phyloP scores from a whole-genome alignment of 2,329 filamentous ascomycete genomes.

The Colletotrichum endophyticum region DNA sequence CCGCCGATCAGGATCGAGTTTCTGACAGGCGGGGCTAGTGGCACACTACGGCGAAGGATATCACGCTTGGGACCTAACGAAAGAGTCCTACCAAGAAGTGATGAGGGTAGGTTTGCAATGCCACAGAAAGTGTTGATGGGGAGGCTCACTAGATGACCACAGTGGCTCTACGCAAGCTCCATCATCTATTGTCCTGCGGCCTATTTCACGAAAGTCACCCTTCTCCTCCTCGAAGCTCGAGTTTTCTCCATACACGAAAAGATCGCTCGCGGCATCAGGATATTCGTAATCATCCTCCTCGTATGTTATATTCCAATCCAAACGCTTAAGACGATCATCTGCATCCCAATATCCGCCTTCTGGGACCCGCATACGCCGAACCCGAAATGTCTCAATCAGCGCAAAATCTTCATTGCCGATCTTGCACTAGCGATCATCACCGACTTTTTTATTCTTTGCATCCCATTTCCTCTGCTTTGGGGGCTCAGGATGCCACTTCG shows the following conservation, averaged over 20 bases:
- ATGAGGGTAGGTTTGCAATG: slow-evolving; percentile 12
- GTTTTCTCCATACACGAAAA: slow-evolving; percentile 30
- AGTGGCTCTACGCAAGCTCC: slow-evolving; percentile 32
- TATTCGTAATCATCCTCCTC: slow-evolving; percentile 30
- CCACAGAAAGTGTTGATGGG: background rate
- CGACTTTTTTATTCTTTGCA: slow-evolving; percentile 35
- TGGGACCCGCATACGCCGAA: slow-evolving; percentile 26
- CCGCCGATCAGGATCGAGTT: background rate
- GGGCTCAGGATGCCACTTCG: slow-evolving; percentile 27
- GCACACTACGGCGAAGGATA: slow-evolving; percentile 25
- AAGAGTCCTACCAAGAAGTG: slow-evolving; percentile 18
- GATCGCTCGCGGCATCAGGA: slow-evolving; percentile 29
- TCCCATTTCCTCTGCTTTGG: slow-evolving; percentile 37
- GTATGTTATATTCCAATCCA: slow-evolving; percentile 31
- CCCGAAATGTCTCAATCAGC: slow-evolving; percentile 32
- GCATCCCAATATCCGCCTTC: slow-evolving; percentile 26
- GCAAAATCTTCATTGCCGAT: slow-evolving; percentile 36
- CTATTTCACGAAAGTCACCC: slow-evolving; percentile 34
- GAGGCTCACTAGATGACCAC: background rate
- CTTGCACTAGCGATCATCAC: slow-evolving; percentile 34
- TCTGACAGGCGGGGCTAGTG: slow-evolving; percentile 22
- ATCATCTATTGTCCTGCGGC: slow-evolving; percentile 33
- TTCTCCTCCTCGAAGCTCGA: slow-evolving; percentile 34
- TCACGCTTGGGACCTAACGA: slow-evolving; percentile 27
- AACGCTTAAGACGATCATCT: slow-evolving; percentile 29